A percentile compares a stretch with the other conserved stretches of the same genome.
phyloP scores from a whole-genome alignment of 2,329 filamentous ascomycete species.

The Lachnum nothofagi region DNA sequence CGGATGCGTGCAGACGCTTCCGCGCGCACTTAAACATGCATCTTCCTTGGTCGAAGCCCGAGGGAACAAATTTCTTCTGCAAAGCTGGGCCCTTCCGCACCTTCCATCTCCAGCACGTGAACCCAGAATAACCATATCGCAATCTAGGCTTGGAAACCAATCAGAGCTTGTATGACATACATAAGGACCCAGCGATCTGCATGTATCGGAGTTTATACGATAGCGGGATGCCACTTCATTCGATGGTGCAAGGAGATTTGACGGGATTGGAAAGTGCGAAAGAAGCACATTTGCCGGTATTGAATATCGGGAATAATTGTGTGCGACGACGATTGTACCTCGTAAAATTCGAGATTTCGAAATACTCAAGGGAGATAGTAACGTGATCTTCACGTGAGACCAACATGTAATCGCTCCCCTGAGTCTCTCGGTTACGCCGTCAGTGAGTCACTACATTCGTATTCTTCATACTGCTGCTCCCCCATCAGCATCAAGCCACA shows the following conservation, averaged over 20 bases:
- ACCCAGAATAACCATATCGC: too few species aligned
- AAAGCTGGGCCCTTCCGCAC: too few species aligned
- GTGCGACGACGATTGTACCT: not conserved
- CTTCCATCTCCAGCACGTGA: constrained; percentile 1
- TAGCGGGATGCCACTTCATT: constrained; percentile 2
- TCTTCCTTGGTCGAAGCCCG: too few species aligned
- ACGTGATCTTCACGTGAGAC: too few species aligned
- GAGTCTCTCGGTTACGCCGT: too few species aligned
- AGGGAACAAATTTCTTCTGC: too few species aligned
- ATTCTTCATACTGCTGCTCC: too few species aligned
- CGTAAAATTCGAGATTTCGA: too few species aligned
- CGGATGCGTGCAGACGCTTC: not conserved
- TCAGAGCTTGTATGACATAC: not conserved
- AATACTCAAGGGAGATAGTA: too few species aligned
- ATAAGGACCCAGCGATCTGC: constrained; percentile 6
- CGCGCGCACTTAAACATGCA: not conserved
- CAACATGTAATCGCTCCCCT: too few species aligned
- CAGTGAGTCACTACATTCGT: too few species aligned
- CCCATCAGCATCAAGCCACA: too few species aligned
- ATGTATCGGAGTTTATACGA: constrained; percentile 2
- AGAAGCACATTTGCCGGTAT: not conserved
- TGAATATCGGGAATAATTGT: not conserved
- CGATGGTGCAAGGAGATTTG: not conserved
- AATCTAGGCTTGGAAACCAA: not conserved
- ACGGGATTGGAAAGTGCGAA: not conserved